A percentile compares a stretch with the other conserved stretches of the same genome.
Conservation (phyloP, 495 filamentous ascomycete genomes). For the Lasiosphaeria hispida region DNA sequence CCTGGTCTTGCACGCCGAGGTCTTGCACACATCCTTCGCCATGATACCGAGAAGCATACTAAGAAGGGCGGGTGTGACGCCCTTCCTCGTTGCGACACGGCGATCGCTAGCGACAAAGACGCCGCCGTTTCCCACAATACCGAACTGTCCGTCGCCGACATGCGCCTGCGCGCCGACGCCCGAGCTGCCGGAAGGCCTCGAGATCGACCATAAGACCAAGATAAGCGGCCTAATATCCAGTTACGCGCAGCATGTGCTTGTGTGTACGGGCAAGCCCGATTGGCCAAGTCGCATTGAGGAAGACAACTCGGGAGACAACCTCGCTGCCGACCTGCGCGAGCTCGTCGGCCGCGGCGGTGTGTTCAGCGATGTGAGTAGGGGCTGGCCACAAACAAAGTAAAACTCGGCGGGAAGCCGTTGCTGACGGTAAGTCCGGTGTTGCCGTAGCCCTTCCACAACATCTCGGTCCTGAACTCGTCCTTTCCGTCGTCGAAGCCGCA, state of each 20-base stretch:
- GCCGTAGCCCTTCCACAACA: slow-evolving; percentile 74
- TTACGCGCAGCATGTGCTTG: slow-evolving; percentile 79
- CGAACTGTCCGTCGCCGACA: slow-evolving; percentile 67
- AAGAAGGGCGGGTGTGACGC: background rate
- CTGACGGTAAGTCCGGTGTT: slow-evolving; percentile 19
- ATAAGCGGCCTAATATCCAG: slow-evolving; percentile 72
- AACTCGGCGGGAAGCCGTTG: background rate
- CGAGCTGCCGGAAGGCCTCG: slow-evolving; percentile 61
- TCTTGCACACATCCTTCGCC: background rate
- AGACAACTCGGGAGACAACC: slow-evolving; percentile 51
- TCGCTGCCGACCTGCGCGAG: slow-evolving; percentile 69
- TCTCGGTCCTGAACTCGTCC: slow-evolving; percentile 70
- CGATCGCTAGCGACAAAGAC: slow-evolving; percentile 13
- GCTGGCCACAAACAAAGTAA: background rate
- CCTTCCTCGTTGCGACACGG: background rate
- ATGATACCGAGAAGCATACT: slow-evolving; percentile 2
- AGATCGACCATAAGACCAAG: slow-evolving; percentile 68
- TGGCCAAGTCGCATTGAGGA: slow-evolving; percentile 73
- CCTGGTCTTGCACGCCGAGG: background rate
- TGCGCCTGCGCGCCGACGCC: slow-evolving; percentile 69
- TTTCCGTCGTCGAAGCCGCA: slow-evolving; percentile 49
- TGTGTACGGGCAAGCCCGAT: slow-evolving; percentile 75
- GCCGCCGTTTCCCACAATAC: slow-evolving; percentile 47
- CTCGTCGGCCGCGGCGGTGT: slow-evolving; percentile 63
- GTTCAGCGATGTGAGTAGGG: slow-evolving; percentile 63